Evolutionary conservation across 1,284 basidiomycete species (phyloP).

Genomic region (Papiliotrema flavescens): DNA sequence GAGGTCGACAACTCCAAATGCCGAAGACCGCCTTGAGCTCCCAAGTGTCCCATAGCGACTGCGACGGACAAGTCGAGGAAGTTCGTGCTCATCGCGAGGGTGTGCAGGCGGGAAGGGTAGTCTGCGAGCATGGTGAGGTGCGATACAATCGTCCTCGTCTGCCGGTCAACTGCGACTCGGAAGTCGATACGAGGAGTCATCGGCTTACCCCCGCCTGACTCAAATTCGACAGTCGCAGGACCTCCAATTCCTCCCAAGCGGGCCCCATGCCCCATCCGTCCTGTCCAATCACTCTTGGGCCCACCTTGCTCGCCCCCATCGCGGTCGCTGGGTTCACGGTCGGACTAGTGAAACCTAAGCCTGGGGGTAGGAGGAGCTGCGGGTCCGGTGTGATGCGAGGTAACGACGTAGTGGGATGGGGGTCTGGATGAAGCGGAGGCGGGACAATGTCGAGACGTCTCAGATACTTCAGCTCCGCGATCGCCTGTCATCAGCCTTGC

Average conservation of each 20-base stretch:
- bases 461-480: no score
- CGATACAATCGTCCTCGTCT: slow-evolving; percentile 22
- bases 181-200: background rate
- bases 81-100: slow-evolving; percentile 23
- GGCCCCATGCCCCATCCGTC: slow-evolving; percentile 17
- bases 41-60: slow-evolving; percentile 17
- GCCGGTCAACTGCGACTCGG: background rate
- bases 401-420: background rate
- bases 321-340: no score
- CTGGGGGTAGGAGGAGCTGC: background rate
- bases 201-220: slow-evolving; percentile 21
- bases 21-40: slow-evolving; percentile 17
- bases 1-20: slow-evolving; percentile 22
- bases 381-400: background rate
- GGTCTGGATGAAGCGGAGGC: background rate
- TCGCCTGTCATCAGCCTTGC: no score
- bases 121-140: slow-evolving; percentile 15
- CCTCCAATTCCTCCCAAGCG: slow-evolving; percentile 27
- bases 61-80: slow-evolving; percentile 25
- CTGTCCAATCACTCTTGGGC: background rate
- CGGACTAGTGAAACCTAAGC: background rate
- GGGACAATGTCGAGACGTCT: background rate
- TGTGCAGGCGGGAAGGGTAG: slow-evolving; percentile 8
- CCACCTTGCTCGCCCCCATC: no score
- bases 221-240: slow-evolving; percentile 13